Evolutionary conservation across 2,329 filamentous ascomycete genomes (phyloP), one percentile per base, ranked within the genome.

Genomic region (Aspergillus sp.): DNA sequence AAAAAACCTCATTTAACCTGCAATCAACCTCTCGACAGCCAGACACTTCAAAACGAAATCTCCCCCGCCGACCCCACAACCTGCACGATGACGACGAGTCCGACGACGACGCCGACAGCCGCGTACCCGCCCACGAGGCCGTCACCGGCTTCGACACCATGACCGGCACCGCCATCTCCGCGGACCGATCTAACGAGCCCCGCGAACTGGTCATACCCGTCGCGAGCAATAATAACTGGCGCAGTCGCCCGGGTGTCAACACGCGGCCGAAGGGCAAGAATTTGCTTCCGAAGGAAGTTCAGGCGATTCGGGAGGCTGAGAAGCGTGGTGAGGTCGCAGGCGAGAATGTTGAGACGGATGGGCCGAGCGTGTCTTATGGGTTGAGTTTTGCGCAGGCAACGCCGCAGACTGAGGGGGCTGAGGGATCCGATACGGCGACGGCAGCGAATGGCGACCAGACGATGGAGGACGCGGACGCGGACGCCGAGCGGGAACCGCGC

Each of bases 221-320:
- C 61, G 90, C 91, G 76, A 90, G 87, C 70, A 87, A 85, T 72
- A 97, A 97, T 74, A 95, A 98, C 80, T 88, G 92, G 63, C 73
- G 75, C 54, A 72, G 78, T 58, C 69, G 75, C 6, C 65, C 74
- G 4, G 71, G 75, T 3, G 63, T 66, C 2, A 75, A 71, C 56
- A 86, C 56, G 85, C 85, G 80, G 82, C 89, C 69, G 58, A 77
- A 82, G 64, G 86, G 80, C 72, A 87, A 85, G 73, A 87, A 85
- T 70, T 72, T 84, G 14, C 76, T 88, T n/a, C 86, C 85, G n/a
- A 73, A 68, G 6, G 84, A 84, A 62, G 84, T 84, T 46, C 80
- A 82, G 62, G 80, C 79, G 63, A 73, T 78, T 61, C 78, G 77
- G 65, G 78, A 77, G 67, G 78, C 74, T 32, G 68, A 72, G 57